Conservation (phyloP, 495 filamentous ascomycete species). For the Paragyromitra xinjiangensis region DNA sequence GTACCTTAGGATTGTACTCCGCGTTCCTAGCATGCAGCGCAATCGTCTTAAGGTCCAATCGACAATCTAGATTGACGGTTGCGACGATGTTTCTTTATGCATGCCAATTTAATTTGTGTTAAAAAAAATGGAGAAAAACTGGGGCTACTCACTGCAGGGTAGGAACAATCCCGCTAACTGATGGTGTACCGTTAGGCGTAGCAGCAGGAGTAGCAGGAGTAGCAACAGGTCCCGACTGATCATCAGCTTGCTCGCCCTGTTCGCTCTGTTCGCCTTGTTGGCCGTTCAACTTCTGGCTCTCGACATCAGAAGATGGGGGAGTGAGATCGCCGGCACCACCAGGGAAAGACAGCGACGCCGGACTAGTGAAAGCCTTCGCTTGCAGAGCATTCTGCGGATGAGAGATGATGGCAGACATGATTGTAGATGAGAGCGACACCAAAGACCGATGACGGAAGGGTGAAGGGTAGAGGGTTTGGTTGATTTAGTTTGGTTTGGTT, state of each 20-base stretch:
- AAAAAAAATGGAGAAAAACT: constrained; percentile 36
- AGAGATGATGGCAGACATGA: constrained; percentile 88
- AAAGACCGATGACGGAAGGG: constrained; percentile 6
- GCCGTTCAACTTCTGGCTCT: constrained; percentile 61
- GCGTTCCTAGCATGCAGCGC: constrained; percentile 97
- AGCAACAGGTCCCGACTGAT: constrained; percentile 67
- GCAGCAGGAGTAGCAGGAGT: constrained; percentile 95
- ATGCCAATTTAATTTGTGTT: constrained; percentile 70
- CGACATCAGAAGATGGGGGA: constrained; percentile 72
- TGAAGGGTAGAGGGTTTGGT: constrained; percentile 33
- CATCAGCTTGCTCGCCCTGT: constrained; percentile 55
- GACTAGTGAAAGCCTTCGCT: constrained; percentile 89
- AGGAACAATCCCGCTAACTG: constrained; percentile 91
- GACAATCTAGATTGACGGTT: constrained; percentile 98
- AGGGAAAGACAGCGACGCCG: constrained; percentile 88
- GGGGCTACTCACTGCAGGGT: constrained; percentile 93
- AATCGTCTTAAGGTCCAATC: constrained; percentile 98
- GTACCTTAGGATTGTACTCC: constrained; percentile 97
- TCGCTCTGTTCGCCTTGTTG: constrained; percentile 67
- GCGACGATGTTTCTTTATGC: constrained; percentile 97
- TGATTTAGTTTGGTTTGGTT: constrained; percentile 34
- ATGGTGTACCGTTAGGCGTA: constrained; percentile 80
- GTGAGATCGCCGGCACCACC: constrained; percentile 82
- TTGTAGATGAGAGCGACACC: constrained; percentile 42
- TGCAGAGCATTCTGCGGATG: constrained; percentile 87